These are phyloP conservation scores for Hyphopichia buzzinii DNA, from an alignment of 1,139 yeast genomes.

Conservation along the genomic window DNA sequence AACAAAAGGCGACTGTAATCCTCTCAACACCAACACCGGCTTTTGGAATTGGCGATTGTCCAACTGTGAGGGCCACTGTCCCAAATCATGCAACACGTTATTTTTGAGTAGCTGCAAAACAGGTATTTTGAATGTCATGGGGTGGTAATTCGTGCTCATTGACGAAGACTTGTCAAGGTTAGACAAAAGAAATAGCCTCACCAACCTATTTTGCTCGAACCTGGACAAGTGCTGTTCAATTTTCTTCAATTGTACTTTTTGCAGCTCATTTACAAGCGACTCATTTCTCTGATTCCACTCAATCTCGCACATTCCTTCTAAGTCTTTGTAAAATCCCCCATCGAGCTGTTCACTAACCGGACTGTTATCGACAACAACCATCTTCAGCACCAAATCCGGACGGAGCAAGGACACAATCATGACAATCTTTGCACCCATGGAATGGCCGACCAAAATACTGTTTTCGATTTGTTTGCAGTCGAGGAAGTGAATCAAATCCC, in stretches of 20 bases:
- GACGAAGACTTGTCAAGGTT: constrained; percentile 14
- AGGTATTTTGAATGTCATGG: constrained; percentile 4
- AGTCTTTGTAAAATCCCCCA: constrained; percentile 20
- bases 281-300: constrained; percentile 12
- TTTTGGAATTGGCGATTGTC: constrained; percentile 25
- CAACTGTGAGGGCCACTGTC: constrained; percentile 41
- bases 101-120: constrained; percentile 5
- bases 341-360: constrained; percentile 34
- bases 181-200: constrained; percentile 29
- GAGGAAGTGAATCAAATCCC: constrained; percentile 39
- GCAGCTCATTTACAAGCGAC: not conserved
- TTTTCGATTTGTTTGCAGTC: constrained; percentile 7
- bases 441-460: constrained; percentile 46
- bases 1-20: constrained; percentile 41
- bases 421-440: constrained; percentile 55
- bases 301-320: constrained; percentile 34
- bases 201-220: constrained; percentile 22
- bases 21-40: constrained; percentile 43
- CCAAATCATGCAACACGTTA: constrained; percentile 9
- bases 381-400: constrained; percentile 36
- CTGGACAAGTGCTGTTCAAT: constrained; percentile 18
- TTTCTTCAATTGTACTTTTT: constrained; percentile 5
- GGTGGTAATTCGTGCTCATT: not conserved
- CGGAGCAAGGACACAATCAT: constrained; percentile 41
- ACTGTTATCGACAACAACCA: constrained; percentile 49